Percentiles rank a stretch among this genome's conserved stretches.
phyloP scores from a whole-genome alignment of 2,329 filamentous ascomycete genomes.

The Aspergillus sp. region DNA sequence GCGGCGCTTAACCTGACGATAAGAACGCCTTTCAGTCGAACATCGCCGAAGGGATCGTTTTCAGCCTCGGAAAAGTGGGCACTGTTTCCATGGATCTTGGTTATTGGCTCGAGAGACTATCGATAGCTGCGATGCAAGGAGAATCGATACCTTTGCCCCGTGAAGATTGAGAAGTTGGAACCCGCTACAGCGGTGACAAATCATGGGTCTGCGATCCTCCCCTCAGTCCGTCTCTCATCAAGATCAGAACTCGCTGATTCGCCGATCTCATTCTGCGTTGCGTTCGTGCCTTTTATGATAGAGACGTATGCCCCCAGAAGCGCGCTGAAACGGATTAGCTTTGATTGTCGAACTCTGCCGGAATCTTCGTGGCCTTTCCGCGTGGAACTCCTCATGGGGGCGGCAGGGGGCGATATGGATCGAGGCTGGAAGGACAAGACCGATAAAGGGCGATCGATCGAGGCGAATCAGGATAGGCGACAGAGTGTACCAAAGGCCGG shows the following conservation, averaged over 20 bases:
- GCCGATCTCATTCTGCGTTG: slow-evolving; percentile 31
- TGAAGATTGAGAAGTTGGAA: slow-evolving; percentile 39
- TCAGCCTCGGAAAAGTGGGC: slow-evolving; percentile 5
- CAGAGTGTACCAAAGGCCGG: background rate
- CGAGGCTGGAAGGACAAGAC: slow-evolving; percentile 7
- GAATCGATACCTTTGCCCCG: slow-evolving; percentile 34
- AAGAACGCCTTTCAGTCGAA: slow-evolving; percentile 18
- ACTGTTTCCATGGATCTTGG: slow-evolving; percentile 15
- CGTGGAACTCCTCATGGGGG: slow-evolving; percentile 24
- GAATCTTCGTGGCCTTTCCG: slow-evolving; percentile 27
- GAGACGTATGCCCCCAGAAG: slow-evolving; percentile 23
- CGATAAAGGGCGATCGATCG: slow-evolving; percentile 2
- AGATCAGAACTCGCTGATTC: slow-evolving; percentile 34
- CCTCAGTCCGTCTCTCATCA: slow-evolving; percentile 20
- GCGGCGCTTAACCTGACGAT: slow-evolving; percentile 23
- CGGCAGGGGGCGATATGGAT: background rate
- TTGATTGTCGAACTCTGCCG: slow-evolving; percentile 29
- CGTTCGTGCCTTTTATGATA: slow-evolving; percentile 41
- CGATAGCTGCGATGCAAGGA: slow-evolving; percentile 41
- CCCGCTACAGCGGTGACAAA: slow-evolving; percentile 40
- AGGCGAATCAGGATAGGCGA: slow-evolving; percentile 1
- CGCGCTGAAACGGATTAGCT: slow-evolving; percentile 9
- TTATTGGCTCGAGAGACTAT: slow-evolving; percentile 38
- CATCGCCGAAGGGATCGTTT: slow-evolving; percentile 8
- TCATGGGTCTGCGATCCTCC: slow-evolving; percentile 35